Evolutionary conservation across 1,139 yeast species (phyloP).

Genomic region (Petasospora fabianii): DNA sequence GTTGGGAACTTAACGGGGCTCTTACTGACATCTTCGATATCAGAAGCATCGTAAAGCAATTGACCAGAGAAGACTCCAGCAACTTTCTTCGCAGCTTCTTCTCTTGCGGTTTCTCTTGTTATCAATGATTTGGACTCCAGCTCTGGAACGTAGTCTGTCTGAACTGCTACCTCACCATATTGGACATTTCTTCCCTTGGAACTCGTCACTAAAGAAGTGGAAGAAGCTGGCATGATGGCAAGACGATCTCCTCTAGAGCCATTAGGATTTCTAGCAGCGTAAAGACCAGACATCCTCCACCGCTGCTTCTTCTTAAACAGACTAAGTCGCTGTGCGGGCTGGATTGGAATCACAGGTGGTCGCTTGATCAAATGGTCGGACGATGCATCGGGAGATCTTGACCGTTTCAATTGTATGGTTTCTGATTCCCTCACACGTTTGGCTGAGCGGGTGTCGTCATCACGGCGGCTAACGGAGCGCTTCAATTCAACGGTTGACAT

Average conservation of each 20-base stretch:
- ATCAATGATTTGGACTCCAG: conserved; percentile 16
- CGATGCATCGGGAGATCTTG: conserved; percentile 7
- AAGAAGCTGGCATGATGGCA: conserved; percentile 2
- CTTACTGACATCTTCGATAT: conserved; percentile 14
- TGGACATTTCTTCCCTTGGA: not conserved
- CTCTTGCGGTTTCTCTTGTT: conserved; percentile 11
- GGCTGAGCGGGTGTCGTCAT: no score
- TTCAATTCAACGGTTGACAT: no score
- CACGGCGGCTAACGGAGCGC: no score
- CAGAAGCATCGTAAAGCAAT: conserved; percentile 22
- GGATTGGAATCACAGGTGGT: conserved; percentile 26
- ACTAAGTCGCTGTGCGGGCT: conserved; percentile 25
- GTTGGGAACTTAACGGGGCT: conserved; percentile 23
- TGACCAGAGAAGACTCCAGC: conserved; percentile 27
- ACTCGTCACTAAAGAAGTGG: not conserved
- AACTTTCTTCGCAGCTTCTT: conserved; percentile 25
- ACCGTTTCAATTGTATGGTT: conserved; percentile 3
- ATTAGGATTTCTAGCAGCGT: conserved; percentile 17
- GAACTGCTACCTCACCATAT: conserved; percentile 12
- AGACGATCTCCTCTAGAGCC: not conserved
- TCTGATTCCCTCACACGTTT: conserved; percentile 1
- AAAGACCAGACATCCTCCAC: conserved; percentile 26
- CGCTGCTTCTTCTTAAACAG: conserved; percentile 23
- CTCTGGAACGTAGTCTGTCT: conserved; percentile 19
- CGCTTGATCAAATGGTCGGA: conserved; percentile 9